phyloP scores from a whole-genome alignment of 2,329 filamentous ascomycete genomes.

The Thelonectria discophora region DNA sequence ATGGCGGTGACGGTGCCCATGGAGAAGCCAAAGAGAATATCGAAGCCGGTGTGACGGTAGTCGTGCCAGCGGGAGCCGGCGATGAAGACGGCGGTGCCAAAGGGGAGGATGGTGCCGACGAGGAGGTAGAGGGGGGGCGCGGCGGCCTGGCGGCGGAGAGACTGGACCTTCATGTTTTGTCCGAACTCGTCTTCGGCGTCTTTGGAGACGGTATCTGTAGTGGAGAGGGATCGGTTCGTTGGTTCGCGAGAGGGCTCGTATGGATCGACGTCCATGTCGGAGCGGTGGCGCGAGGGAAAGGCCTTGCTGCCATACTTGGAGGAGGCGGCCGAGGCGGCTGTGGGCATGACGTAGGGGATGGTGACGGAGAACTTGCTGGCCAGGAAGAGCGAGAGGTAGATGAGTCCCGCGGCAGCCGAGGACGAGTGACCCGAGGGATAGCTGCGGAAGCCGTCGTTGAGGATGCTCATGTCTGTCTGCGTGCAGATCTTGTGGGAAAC shows the following conservation, averaged over 20 bases:
- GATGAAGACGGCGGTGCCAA: constrained; percentile 81
- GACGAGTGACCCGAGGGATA: constrained; percentile 69
- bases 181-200: constrained; percentile 37
- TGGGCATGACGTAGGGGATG: constrained; percentile 71
- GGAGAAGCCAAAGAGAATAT: constrained; percentile 84
- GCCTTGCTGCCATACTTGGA: constrained; percentile 74
- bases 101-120: constrained; percentile 73
- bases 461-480: constrained; percentile 65
- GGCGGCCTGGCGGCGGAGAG: constrained; percentile 74
- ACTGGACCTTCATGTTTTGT: constrained; percentile 47
- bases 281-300: constrained; percentile 73
- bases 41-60: constrained; percentile 91
- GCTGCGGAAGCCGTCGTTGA: constrained; percentile 84
- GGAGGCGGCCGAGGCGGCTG: constrained; percentile 56
- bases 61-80: constrained; percentile 87
- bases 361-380: constrained; percentile 82
- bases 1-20: constrained; percentile 78
- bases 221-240: constrained; percentile 32
- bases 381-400: constrained; percentile 88
- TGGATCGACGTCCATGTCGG: constrained; percentile 47
- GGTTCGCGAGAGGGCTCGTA: constrained; percentile 45
- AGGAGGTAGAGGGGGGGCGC: constrained; percentile 85
- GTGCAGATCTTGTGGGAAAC: constrained; percentile 82
- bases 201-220: constrained; percentile 29
- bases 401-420: constrained; percentile 78